Evolutionary conservation across 139 green algal species (phyloP), one percentile per base, ranked within the genome.

Genomic region (Haematococcus lacustris): DNA sequence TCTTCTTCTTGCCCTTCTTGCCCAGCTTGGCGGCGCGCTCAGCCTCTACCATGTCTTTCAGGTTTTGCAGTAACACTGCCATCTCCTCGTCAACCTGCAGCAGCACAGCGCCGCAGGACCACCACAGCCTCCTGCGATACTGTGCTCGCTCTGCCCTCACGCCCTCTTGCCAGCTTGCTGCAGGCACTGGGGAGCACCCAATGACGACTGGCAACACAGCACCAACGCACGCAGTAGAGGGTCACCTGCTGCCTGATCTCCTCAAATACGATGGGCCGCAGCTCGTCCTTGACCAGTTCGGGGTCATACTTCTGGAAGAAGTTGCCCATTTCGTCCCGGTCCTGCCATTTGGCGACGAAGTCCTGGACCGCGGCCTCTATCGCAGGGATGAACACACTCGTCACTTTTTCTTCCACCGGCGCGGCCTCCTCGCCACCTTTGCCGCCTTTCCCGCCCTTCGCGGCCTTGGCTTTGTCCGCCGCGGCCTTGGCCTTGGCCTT

Each of bases 201-300:
- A n/a, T n/a, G n/a, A n/a, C n/a, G n/a, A n/a, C n/a, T n/a, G n/a
- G n/a, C n/a, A n/a, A n/a, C n/a, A n/a, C n/a, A n/a, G n/a, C n/a
- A n/a, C n/a, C n/a, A n/a, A n/a, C n/a, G n/a, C n/a, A n/a, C n/a
- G n/a, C n/a, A n/a, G n/a, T n/a, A n/a, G n/a, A n/a, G n/a, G n/a
- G n/a, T 68, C 74, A 88, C 85, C 82, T 90, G 79, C 59, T 74
- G 59, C 26, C 93, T 82, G 50, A 97, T 81, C 78, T 96, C 87
- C 80, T 97, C 93, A 78, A 94, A 93, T 41, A 97, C 92, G n/a
- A 93, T 79, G 1, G 91, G 91, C 63, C 92, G 81, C 78, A 97
- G 73, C 82, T 91, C 88, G 28, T 89, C 89, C 67, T 93, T 92
- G 1, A 95, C 80, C 75, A 97, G 84, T 76, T 91, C 89, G 0